A percentile compares a stretch with the other conserved stretches of the same genome.
Evolutionary conservation across 441 rosid species (phyloP).

Genomic region (Oxalis stricta): DNA sequence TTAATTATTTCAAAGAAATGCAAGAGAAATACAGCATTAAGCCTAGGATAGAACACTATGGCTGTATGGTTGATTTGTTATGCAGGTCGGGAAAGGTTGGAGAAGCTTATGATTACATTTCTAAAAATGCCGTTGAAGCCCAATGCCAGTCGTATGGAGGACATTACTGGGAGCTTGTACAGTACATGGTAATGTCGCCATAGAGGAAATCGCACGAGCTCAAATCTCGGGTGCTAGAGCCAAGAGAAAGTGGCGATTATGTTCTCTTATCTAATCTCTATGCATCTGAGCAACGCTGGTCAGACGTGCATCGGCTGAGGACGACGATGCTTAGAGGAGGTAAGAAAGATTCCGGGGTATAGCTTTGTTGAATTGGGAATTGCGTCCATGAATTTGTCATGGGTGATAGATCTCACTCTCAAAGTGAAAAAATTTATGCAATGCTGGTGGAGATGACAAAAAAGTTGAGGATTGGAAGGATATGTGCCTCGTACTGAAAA

Average conservation of each 20-base stretch:
- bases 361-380: slow-evolving; percentile 60
- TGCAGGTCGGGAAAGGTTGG: slow-evolving; percentile 62
- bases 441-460: slow-evolving; percentile 44
- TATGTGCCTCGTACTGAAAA: slow-evolving; percentile 33
- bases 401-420: slow-evolving; percentile 55
- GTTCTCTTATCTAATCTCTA: slow-evolving; percentile 70
- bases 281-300: slow-evolving; percentile 62
- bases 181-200: slow-evolving; percentile 33
- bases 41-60: slow-evolving; percentile 65
- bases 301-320: slow-evolving; percentile 47
- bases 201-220: slow-evolving; percentile 45
- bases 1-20: slow-evolving; percentile 44
- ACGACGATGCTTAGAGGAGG: slow-evolving; percentile 35
- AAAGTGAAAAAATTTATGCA: slow-evolving; percentile 27
- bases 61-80: slow-evolving; percentile 77
- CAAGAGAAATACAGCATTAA: slow-evolving; percentile 33
- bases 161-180: slow-evolving; percentile 59
- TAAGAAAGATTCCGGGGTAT: slow-evolving; percentile 52
- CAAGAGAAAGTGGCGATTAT: slow-evolving; percentile 56
- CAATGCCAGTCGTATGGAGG: slow-evolving; percentile 65
- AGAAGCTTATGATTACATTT: slow-evolving; percentile 38
- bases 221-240: slow-evolving; percentile 39
- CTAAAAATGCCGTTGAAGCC: slow-evolving; percentile 44
- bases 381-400: slow-evolving; percentile 45
- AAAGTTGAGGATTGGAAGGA: slow-evolving; percentile 46